Conservation (phyloP, 2,329 filamentous ascomycete genomes). For the Neofusicoccum sp. region DNA sequence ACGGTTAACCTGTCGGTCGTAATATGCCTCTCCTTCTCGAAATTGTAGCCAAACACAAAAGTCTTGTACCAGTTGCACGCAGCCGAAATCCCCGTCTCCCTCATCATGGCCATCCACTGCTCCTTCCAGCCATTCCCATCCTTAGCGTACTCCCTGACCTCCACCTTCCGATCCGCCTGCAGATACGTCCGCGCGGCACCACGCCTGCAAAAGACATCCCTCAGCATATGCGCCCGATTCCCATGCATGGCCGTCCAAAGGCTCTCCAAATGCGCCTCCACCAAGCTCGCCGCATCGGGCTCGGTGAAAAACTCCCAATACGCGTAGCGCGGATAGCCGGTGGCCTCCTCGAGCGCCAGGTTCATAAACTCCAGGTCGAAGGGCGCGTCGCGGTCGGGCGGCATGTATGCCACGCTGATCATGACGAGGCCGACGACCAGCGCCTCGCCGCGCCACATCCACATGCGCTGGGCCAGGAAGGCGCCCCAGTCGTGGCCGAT, state of each 20-base stretch:
- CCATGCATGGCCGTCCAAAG: conserved; percentile 41
- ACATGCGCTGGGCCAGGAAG: conserved; percentile 43
- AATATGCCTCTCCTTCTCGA: conserved; percentile 32
- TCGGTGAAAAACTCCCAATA: conserved; percentile 54
- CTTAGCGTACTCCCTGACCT: conserved; percentile 38
- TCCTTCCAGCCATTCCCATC: conserved; percentile 34
- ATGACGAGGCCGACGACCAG: conserved; percentile 47
- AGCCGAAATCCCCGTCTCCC: conserved; percentile 36
- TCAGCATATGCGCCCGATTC: conserved; percentile 34
- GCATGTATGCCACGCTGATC: conserved; percentile 47
- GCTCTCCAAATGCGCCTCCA: conserved; percentile 44
- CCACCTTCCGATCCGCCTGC: conserved; percentile 19
- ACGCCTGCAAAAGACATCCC: conserved; percentile 41
- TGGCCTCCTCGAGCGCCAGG: conserved; percentile 32
- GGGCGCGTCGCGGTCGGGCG: conserved; percentile 32
- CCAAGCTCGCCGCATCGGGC: conserved; percentile 41
- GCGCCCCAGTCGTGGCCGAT: conserved; percentile 57
- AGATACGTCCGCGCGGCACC: conserved; percentile 40
- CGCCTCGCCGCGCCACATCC: conserved; percentile 42
- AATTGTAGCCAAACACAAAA: conserved; percentile 31
- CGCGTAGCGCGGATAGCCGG: conserved; percentile 43
- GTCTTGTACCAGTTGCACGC: conserved; percentile 45
- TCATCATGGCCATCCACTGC: conserved; percentile 40
- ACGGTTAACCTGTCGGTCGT: conserved; percentile 30
- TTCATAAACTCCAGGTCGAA: conserved; percentile 45